These are phyloP conservation scores for Lachancea dasiensis DNA, from an alignment of 805 yeast species.

Conservation along the genomic window DNA sequence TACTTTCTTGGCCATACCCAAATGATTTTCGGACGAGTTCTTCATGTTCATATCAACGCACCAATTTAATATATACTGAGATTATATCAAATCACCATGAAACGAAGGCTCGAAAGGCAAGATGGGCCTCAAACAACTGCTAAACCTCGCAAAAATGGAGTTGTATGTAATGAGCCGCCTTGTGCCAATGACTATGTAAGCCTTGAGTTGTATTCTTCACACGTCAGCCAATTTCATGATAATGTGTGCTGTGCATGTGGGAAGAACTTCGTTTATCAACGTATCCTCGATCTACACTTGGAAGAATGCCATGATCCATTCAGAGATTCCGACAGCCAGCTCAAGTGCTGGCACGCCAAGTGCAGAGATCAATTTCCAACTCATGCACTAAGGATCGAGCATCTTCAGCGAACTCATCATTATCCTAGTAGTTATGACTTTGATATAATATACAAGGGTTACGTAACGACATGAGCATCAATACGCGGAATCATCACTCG, in stretches of 20 bases:
- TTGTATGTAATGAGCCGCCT: conserved; percentile 17
- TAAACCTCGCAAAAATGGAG: background rate
- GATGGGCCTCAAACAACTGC: background rate
- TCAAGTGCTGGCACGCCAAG: conserved; percentile 38
- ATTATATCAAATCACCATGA: too few species aligned
- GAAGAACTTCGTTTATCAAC: conserved; percentile 39
- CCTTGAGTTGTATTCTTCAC: conserved; percentile 13
- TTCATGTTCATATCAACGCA: background rate
- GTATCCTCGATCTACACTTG: conserved; percentile 42
- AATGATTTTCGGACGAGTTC: background rate
- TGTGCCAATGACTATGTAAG: conserved; percentile 14
- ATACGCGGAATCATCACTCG: conserved; percentile 10
- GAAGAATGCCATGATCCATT: conserved; percentile 51
- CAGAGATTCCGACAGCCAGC: conserved; percentile 27
- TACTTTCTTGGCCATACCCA: conserved; percentile 2
- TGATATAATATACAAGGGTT: conserved; percentile 9
- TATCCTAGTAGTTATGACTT: conserved; percentile 15
- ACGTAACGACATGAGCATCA: too few species aligned
- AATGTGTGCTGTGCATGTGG: conserved; percentile 36
- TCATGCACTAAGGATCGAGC: conserved; percentile 39
- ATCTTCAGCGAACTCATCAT: conserved; percentile 45
- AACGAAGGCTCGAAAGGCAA: background rate
- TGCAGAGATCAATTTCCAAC: conserved; percentile 39
- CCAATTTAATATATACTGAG: background rate
- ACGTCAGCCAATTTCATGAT: conserved; percentile 15